Percentiles rank a stretch among this genome's conserved stretches.
These are phyloP conservation scores for Mucor plumbeus DNA, from an alignment of 371 early-diverging fungal species.

Conservation along the genomic window DNA sequence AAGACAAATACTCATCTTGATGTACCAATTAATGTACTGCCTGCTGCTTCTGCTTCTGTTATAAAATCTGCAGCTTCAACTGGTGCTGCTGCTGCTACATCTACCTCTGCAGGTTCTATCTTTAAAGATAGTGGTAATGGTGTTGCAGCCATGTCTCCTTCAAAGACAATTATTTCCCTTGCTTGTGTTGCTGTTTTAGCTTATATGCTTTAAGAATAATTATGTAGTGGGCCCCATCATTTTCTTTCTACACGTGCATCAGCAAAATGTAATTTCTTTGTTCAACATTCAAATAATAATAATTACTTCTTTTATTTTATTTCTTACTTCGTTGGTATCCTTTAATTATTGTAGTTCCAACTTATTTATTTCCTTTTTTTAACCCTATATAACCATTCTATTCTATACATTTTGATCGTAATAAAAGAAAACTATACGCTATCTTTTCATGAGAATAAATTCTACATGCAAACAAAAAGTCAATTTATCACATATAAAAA, in stretches of 20 bases:
- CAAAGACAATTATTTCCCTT: conserved; percentile 27
- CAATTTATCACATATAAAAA: background rate
- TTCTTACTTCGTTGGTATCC: background rate
- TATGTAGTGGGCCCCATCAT: background rate
- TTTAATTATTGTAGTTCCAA: background rate
- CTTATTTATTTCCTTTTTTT: background rate
- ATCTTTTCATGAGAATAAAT: too few relatives aligned
- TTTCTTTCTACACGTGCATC: conserved; percentile 13
- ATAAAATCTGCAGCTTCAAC: conserved; percentile 14
- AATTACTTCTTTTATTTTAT: background rate
- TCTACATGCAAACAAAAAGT: background rate
- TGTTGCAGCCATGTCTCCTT: conserved; percentile 25
- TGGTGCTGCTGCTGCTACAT: conserved; percentile 14
- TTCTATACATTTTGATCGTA: background rate
- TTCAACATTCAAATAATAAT: conserved; percentile 3
- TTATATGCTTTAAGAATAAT: conserved; percentile 17
- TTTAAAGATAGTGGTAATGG: conserved; percentile 13
- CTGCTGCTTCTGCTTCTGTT: conserved; percentile 38
- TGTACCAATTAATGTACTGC: conserved; percentile 49
- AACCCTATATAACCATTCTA: background rate
- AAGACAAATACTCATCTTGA: conserved; percentile 37
- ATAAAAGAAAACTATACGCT: background rate
- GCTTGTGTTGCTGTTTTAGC: conserved; percentile 33
- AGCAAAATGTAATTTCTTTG: conserved; percentile 3
- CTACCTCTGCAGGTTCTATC: conserved; percentile 22